Percentiles rank a stretch among this genome's conserved stretches.
These are phyloP conservation scores for Saururus chinensis DNA, from an alignment of 164 flowering plant species.

Conservation along the genomic window DNA sequence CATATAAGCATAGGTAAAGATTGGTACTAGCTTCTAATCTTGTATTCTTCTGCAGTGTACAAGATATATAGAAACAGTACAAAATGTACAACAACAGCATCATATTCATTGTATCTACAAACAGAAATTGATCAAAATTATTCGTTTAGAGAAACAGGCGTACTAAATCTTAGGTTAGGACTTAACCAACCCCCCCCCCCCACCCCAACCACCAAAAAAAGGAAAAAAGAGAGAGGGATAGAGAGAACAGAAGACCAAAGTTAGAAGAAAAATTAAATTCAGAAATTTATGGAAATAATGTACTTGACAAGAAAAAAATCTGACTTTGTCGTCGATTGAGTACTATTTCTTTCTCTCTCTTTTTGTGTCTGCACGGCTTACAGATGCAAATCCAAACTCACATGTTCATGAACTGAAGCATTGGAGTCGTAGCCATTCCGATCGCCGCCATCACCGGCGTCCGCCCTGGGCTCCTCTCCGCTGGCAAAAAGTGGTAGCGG, in stretches of 20 bases:
- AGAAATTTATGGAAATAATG: neutral
- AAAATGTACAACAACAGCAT: neutral
- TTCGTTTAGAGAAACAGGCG: neutral
- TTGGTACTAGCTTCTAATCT: no score
- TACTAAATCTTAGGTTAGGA: neutral
- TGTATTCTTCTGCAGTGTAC: neutral
- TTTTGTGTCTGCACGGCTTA: slow-evolving; percentile 14
- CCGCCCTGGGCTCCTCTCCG: slow-evolving; percentile 21
- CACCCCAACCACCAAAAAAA: neutral
- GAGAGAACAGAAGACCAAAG: neutral
- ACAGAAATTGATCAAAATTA: neutral
- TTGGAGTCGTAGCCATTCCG: slow-evolving; percentile 26
- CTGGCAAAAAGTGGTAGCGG: slow-evolving; percentile 8
- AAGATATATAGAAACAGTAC: neutral
- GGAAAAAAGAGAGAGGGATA: neutral
- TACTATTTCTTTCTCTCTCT: neutral
- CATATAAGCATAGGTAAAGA: no score
- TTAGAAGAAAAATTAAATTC: neutral
- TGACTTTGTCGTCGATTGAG: neutral
- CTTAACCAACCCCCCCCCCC: neutral
- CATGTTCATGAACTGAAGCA: slow-evolving; percentile 49
- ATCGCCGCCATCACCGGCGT: slow-evolving; percentile 9
- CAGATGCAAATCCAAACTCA: slow-evolving; percentile 92
- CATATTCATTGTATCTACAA: neutral
- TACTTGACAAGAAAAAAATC: neutral